A percentile compares a stretch with the other conserved stretches of the same genome.
Conservation (phyloP, 306 rosid species). For the Prunus kanzakura region DNA sequence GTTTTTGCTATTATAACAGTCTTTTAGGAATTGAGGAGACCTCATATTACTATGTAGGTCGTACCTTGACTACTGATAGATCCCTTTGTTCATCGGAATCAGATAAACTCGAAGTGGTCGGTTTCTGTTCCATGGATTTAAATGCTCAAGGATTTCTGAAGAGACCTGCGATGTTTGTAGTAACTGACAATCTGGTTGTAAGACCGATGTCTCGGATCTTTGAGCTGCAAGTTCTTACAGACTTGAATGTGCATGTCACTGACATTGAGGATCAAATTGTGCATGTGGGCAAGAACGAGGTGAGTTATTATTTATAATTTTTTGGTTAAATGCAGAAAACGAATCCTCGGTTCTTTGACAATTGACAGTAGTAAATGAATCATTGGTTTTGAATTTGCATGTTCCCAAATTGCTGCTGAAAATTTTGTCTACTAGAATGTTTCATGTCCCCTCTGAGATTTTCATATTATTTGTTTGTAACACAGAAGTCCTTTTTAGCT, state of each 20-base stretch:
- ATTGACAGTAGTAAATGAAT: no score
- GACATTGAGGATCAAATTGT: conserved; percentile 12
- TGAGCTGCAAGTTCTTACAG: background rate
- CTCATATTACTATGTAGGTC: background rate
- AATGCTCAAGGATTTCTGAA: background rate
- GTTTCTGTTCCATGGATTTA: background rate
- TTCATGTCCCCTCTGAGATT: no score
- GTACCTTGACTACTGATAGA: background rate
- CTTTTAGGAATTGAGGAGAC: background rate
- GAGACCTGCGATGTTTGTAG: background rate
- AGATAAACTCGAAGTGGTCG: background rate
- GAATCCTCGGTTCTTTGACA: no score
- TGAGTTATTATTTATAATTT: background rate
- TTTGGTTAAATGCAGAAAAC: background rate
- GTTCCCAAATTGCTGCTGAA: no score
- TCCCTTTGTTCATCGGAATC: background rate
- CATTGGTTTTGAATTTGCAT: no score
- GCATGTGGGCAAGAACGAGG: conserved; percentile 15
- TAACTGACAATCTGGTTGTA: conserved; percentile 13
- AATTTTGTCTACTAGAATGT: no score
- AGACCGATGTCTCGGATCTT: background rate
- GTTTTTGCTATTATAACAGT: background rate
- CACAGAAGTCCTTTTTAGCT: no score
- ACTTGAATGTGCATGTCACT: conserved; percentile 2
- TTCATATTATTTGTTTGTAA: no score